Evolutionary conservation across 257 asterid genomes (phyloP).

Genomic region (Nicotiana tomentosiformis): DNA sequence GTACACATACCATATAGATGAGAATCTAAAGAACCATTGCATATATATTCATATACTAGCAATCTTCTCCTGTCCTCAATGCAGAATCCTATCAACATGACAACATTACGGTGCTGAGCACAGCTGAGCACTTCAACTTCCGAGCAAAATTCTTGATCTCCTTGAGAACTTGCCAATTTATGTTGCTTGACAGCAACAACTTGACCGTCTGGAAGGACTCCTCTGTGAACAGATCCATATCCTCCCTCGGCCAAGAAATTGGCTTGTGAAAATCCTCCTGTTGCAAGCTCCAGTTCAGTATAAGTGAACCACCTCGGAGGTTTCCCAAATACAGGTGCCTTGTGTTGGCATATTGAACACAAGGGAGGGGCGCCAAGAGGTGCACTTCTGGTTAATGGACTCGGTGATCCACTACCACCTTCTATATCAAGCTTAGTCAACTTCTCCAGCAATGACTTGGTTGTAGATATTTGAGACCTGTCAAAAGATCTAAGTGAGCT

Average conservation of each 20-base stretch:
- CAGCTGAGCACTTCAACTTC: constrained; percentile 96
- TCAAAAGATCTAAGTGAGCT: constrained; percentile 35
- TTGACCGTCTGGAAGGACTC: constrained; percentile 85
- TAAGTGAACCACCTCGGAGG: constrained; percentile 92
- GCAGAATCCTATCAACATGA: constrained; percentile 90
- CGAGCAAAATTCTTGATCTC: constrained; percentile 96
- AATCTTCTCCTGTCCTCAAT: constrained; percentile 79
- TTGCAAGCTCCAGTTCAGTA: constrained; percentile 80
- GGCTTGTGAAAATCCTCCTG: constrained; percentile 78
- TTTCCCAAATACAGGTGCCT: constrained; percentile 88
- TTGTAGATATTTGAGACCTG: constrained; percentile 28
- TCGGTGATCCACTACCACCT: constrained; percentile 46
- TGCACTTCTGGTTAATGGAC: constrained; percentile 40
- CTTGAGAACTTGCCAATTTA: constrained; percentile 93
- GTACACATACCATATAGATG: constrained; percentile 70
- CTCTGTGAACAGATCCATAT: constrained; percentile 86
- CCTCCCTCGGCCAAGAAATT: constrained; percentile 96
- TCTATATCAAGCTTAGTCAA: constrained; percentile 60
- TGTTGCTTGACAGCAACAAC: constrained; percentile 93
- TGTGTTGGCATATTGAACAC: constrained; percentile 93
- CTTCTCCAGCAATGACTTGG: constrained; percentile 53
- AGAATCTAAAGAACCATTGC: constrained; percentile 92
- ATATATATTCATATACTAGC: constrained; percentile 79
- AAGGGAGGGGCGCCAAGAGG: constrained; percentile 86
- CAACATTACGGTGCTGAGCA: constrained; percentile 97